Conservation (phyloP, 257 asterid genomes). For the Plantago elongata region DNA sequence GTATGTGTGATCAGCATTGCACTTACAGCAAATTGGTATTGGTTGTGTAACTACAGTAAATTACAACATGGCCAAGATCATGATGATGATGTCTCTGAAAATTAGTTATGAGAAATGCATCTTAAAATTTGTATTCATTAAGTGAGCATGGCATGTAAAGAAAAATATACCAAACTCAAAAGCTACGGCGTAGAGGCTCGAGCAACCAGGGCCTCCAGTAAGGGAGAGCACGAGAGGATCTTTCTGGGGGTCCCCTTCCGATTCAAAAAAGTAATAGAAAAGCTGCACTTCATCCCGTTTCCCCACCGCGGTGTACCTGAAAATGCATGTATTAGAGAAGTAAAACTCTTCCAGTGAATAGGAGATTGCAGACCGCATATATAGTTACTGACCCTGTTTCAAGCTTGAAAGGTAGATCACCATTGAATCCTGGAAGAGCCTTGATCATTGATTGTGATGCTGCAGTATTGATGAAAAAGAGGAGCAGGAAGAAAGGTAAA, state of each 20-base stretch:
- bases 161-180: conserved; percentile 36
- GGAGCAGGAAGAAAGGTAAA: conserved; percentile 2
- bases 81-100: no score
- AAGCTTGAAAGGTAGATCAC: conserved; percentile 33
- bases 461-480: conserved; percentile 9
- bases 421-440: conserved; percentile 30
- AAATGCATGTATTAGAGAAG: background rate
- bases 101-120: no score
- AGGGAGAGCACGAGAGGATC: conserved; percentile 50
- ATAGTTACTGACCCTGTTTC: conserved; percentile 35
- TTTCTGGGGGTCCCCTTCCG: conserved; percentile 26
- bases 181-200: conserved; percentile 29
- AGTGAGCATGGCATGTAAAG: background rate
- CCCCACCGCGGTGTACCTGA: conserved; percentile 39
- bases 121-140: no score
- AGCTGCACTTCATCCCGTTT: conserved; percentile 28
- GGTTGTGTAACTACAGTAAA: no score
- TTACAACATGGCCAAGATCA: no score
- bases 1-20: no score
- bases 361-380: background rate
- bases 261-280: conserved; percentile 44
- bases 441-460: conserved; percentile 19
- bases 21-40: no score
- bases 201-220: conserved; percentile 62
- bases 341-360: background rate